Evolutionary conservation across 2,329 filamentous ascomycete species (phyloP).

Genomic region (Aspergillus novoparasiticus): DNA sequence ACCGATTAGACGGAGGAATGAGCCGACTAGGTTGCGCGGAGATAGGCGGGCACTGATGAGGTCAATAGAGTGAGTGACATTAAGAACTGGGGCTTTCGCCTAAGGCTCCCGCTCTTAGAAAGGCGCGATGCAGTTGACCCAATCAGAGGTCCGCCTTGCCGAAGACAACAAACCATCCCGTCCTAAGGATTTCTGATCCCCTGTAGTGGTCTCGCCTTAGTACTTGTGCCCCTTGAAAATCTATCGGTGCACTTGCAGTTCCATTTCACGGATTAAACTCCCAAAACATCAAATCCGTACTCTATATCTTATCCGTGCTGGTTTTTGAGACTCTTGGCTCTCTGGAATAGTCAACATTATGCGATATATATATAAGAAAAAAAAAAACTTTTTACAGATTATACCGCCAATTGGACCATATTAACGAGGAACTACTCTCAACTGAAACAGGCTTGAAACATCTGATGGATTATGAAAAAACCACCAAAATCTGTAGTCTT

Average conservation of each 20-base stretch:
- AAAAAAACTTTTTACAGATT: background rate
- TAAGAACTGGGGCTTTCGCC: slow-evolving; percentile 30
- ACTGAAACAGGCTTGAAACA: background rate
- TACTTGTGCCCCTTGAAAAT: background rate
- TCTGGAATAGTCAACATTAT: background rate
- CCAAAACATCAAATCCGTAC: background rate
- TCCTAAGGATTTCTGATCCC: background rate
- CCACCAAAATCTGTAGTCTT: background rate
- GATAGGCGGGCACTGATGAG: background rate
- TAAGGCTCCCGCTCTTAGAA: slow-evolving; percentile 43
- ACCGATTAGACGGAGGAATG: background rate
- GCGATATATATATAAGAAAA: background rate
- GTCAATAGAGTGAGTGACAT: slow-evolving; percentile 8
- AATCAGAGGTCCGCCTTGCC: slow-evolving; percentile 39
- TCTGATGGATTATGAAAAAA: background rate
- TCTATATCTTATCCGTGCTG: background rate
- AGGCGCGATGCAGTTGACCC: slow-evolving; percentile 33
- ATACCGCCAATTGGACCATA: background rate
- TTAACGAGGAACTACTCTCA: background rate
- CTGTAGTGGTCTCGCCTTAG: background rate
- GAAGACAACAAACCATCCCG: slow-evolving; percentile 25
- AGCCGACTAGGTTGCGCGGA: background rate
- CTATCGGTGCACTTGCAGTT: background rate
- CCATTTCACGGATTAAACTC: background rate
- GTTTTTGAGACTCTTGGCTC: background rate